These are phyloP conservation scores for Debaryomyces maramus DNA, from an alignment of 805 yeast species.

Conservation along the genomic window DNA sequence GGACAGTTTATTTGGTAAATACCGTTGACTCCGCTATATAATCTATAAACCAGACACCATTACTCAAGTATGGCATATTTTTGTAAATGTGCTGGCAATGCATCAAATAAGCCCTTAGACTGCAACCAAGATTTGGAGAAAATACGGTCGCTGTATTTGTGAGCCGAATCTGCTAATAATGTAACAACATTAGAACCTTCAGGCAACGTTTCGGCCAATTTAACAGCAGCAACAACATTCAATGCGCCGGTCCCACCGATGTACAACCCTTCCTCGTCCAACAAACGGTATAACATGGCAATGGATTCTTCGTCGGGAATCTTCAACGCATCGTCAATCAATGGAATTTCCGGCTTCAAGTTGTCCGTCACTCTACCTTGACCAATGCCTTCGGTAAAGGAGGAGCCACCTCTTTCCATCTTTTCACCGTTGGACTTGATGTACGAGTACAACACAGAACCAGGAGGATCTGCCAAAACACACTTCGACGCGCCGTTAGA, in stretches of 20 bases:
- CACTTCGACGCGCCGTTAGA: conserved; percentile 62
- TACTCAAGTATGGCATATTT: conserved; percentile 57
- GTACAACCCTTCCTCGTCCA: conserved; percentile 88
- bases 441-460: conserved; percentile 79
- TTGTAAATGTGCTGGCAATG: conserved; percentile 67
- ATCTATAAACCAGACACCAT: conserved; percentile 1
- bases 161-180: conserved; percentile 86
- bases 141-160: conserved; percentile 79
- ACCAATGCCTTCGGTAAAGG: conserved; percentile 95
- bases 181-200: conserved; percentile 83
- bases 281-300: conserved; percentile 75
- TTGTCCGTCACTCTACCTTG: conserved; percentile 91
- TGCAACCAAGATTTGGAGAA: conserved; percentile 79
- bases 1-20: too few species aligned
- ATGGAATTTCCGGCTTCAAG: conserved; percentile 66
- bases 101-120: conserved; percentile 61
- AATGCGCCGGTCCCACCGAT: conserved; percentile 90
- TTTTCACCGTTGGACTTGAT: conserved; percentile 68
- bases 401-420: conserved; percentile 72
- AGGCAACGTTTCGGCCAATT: conserved; percentile 73
- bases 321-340: conserved; percentile 77
- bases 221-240: conserved; percentile 85
- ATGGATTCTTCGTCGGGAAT: conserved; percentile 81
- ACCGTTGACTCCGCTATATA: too few species aligned
- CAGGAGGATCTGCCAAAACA: conserved; percentile 91